Conservation (phyloP, 257 asterid genomes). For the Asclepias syriaca region DNA sequence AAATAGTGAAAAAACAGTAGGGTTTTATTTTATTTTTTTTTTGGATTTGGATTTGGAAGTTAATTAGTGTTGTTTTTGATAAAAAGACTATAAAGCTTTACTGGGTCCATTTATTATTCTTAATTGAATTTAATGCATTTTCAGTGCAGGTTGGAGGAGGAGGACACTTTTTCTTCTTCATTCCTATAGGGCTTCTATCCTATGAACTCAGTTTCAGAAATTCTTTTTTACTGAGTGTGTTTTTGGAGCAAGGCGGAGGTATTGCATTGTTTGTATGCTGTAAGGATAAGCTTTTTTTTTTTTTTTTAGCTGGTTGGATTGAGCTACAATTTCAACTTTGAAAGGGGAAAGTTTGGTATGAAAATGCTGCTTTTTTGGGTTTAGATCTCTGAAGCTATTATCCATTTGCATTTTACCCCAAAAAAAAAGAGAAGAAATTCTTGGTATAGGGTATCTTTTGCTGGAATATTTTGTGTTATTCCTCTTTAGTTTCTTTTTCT, state of each 20-base stretch:
- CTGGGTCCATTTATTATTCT: background rate
- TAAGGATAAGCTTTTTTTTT: conserved; percentile 15
- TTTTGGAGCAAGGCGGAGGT: background rate
- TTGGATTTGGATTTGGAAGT: conserved; percentile 10
- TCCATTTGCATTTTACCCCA: background rate
- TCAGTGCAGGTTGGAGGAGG: conserved; percentile 16
- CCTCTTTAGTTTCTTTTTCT: background rate
- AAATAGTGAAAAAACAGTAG: conserved; percentile 13
- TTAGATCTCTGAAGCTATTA: conserved; percentile 35
- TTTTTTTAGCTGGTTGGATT: conserved; percentile 1
- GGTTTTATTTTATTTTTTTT: conserved; percentile 10
- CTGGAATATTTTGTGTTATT: background rate
- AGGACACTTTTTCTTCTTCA: conserved; percentile 13
- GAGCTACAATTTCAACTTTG: conserved; percentile 8
- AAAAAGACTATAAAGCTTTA: background rate
- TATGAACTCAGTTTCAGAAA: conserved; percentile 4
- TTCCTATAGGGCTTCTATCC: background rate
- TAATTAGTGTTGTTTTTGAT: background rate
- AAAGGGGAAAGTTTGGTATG: conserved; percentile 18
- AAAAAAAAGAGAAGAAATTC: background rate
- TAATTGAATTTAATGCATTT: conserved; percentile 12
- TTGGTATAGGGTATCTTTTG: background rate
- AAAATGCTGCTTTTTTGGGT: conserved; percentile 24
- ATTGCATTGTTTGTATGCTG: background rate
- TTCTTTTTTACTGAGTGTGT: background rate